Evolutionary conservation across 2,329 filamentous ascomycete genomes (phyloP).

Genomic region (Paecilomyces niveus): DNA sequence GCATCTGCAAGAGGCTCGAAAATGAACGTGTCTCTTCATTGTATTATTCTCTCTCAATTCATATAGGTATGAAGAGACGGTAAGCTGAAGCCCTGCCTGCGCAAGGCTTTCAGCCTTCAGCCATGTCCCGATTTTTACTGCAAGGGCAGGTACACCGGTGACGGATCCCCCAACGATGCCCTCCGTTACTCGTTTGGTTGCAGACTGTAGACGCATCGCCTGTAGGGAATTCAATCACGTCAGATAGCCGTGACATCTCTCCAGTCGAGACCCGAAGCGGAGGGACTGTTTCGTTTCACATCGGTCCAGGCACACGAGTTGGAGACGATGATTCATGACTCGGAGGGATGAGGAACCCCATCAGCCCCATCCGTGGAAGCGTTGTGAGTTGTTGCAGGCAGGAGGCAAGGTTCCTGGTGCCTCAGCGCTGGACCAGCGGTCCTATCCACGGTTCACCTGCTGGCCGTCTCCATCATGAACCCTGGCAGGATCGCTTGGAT

Average conservation of each 20-base stretch:
- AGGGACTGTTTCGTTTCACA: background rate
- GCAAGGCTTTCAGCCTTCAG: too few relatives aligned
- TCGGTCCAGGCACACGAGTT: background rate
- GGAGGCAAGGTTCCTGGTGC: background rate
- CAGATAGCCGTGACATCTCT: background rate
- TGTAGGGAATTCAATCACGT: background rate
- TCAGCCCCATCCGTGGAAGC: background rate
- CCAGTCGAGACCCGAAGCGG: too few relatives aligned
- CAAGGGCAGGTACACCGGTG: too few relatives aligned
- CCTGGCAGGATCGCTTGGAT: too few relatives aligned
- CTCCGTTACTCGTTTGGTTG: background rate
- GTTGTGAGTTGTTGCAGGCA: background rate
- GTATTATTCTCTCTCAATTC: background rate
- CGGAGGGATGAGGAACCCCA: background rate
- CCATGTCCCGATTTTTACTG: too few relatives aligned
- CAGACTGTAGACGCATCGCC: background rate
- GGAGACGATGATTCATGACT: slow-evolving; percentile 2
- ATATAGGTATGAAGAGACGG: too few relatives aligned
- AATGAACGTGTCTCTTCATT: background rate
- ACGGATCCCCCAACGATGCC: too few relatives aligned
- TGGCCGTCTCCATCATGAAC: background rate
- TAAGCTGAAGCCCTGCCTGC: too few relatives aligned
- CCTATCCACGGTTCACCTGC: background rate
- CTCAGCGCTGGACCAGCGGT: too few relatives aligned
- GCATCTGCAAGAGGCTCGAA: background rate